Conservation (phyloP, 202 grass and related monocot genomes). For the Digitaria exilis region DNA sequence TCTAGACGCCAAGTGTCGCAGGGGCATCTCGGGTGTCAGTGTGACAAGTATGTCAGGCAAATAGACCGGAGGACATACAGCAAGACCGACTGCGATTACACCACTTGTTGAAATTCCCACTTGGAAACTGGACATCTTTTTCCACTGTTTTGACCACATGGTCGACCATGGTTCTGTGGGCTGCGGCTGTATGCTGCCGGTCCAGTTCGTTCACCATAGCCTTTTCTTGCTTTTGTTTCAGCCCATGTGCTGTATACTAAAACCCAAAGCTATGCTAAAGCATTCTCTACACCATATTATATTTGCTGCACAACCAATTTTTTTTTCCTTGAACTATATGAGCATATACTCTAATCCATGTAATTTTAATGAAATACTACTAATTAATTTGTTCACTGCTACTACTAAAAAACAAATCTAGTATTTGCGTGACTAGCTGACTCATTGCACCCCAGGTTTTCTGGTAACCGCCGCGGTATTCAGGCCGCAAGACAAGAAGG, state of each 20-base stretch:
- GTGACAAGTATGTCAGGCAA: neutral
- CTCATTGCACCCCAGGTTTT: neutral
- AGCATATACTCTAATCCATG: too few species aligned
- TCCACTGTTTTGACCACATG: neutral
- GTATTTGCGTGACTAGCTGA: neutral
- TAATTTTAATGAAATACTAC: too few species aligned
- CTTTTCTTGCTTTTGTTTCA: neutral
- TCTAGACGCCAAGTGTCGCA: neutral
- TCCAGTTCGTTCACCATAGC: neutral
- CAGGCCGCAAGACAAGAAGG: neutral
- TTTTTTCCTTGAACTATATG: too few species aligned
- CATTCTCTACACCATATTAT: neutral
- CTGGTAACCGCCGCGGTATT: neutral
- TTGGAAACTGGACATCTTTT: neutral
- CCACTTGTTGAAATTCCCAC: neutral
- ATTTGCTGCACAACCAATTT: too few species aligned
- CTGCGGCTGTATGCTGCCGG: neutral
- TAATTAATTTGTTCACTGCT: neutral
- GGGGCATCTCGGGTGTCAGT: neutral
- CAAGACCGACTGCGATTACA: neutral
- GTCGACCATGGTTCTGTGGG: constrained; percentile 13
- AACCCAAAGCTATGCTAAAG: neutral
- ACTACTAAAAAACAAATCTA: neutral
- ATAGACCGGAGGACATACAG: neutral
- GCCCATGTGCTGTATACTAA: neutral